A percentile compares a stretch with the other conserved stretches of the same genome.
Conservation (phyloP, 495 filamentous ascomycete genomes). For the Apiosordaria backusii region DNA sequence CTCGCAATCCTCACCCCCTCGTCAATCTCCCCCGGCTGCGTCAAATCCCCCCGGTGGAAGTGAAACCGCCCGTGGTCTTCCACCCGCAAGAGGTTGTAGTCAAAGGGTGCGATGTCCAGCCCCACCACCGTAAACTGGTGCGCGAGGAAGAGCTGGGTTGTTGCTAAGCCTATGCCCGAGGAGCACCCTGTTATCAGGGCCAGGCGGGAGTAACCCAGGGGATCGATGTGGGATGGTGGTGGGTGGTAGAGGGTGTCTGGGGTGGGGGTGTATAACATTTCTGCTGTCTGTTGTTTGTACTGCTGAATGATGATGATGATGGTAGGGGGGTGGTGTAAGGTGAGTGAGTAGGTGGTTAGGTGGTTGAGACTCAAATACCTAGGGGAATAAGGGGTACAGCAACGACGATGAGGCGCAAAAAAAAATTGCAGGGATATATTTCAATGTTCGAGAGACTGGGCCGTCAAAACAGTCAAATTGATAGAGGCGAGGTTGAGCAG, state of each 20-base stretch:
- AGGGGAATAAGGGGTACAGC: no score
- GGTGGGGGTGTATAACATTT: constrained; percentile 27
- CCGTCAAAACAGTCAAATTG: neutral
- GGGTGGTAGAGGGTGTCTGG: constrained; percentile 26
- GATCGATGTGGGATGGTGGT: constrained; percentile 19
- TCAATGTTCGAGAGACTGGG: no score
- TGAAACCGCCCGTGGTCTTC: constrained; percentile 33
- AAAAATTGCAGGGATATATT: no score
- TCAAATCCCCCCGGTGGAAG: constrained; percentile 35
- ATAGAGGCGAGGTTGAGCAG: neutral
- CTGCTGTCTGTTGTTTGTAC: neutral
- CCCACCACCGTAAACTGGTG: constrained; percentile 41
- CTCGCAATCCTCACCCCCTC: constrained; percentile 32
- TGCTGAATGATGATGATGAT: neutral
- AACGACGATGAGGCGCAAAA: neutral
- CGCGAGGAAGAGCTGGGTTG: constrained; percentile 35
- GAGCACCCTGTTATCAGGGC: constrained; percentile 43
- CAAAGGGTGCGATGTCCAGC: constrained; percentile 32
- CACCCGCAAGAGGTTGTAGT: constrained; percentile 29
- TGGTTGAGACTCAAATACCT: neutral
- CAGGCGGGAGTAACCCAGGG: constrained; percentile 30
- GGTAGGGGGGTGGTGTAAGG: no score
- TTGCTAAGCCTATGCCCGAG: constrained; percentile 43
- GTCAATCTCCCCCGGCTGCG: constrained; percentile 24
- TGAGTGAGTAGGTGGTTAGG: neutral